phyloP scores from a whole-genome alignment of 176 grass and related monocot genomes.

The Zoysia pacifica region DNA sequence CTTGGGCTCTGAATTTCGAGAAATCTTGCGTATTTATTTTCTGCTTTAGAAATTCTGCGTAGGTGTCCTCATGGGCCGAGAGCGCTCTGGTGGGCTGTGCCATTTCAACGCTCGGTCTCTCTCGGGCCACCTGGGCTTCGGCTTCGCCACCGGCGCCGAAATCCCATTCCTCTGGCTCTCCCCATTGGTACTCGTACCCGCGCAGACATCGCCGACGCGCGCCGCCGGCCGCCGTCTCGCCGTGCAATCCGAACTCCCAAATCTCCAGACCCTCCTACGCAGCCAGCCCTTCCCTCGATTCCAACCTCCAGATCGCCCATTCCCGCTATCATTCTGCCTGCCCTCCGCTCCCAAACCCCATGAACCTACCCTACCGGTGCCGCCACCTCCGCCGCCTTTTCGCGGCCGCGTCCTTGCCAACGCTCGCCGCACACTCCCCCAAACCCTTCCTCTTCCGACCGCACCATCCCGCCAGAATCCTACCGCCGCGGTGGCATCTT shows the following conservation, averaged over 20 bases:
- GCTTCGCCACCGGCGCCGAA: background rate
- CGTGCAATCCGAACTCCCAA: background rate
- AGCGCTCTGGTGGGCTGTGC: background rate
- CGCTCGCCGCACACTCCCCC: background rate
- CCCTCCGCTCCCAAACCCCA: constrained; percentile 4
- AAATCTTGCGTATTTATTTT: background rate
- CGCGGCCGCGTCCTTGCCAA: constrained; percentile 8
- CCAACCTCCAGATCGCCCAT: background rate
- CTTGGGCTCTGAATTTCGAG: too few species aligned
- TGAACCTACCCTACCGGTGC: constrained; percentile 32
- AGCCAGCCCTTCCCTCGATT: background rate
- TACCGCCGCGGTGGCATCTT: background rate
- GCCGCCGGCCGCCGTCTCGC: background rate
- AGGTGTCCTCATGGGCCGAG: background rate
- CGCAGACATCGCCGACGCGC: background rate
- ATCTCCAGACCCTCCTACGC: background rate
- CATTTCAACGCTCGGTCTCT: background rate
- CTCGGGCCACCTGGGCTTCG: background rate
- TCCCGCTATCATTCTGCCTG: background rate
- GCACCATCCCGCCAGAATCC: background rate
- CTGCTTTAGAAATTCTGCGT: too few species aligned
- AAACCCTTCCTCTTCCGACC: background rate
- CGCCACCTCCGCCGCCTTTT: constrained; percentile 44
- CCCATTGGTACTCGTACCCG: background rate
- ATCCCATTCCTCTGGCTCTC: background rate